Evolutionary conservation across 345 rosid species (phyloP), one percentile per base, ranked within the genome.

Genomic region (Durio zibethinus): DNA sequence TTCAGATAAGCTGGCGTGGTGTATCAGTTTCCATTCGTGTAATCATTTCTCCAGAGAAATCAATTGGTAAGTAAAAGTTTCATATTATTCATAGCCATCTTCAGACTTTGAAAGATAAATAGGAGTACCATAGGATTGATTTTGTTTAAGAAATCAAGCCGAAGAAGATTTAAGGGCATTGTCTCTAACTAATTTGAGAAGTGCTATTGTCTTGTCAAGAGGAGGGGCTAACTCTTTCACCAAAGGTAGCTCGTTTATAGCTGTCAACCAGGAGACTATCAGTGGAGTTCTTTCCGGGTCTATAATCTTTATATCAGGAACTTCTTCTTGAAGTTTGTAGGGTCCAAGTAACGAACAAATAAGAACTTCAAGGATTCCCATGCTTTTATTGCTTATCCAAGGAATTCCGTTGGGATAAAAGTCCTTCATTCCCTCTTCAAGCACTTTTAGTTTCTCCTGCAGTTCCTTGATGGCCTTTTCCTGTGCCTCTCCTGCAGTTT

Each of bases 361-460:
- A 54, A 82, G 29, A 36, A 85, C 79, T 78, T 89, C 86, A 0
- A 82, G 70, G 10, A 84, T 66, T 74, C 83, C 89, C 77, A 84
- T 53, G 31, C 72, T 82, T 73, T 72, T 14, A 8, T 40, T 72
- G n/a, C 38, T 69, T n/a, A 45, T 45, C 1, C 33, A 40, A 0
- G 68, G 74, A 42, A 43, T n/a, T 47, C 87, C 82, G 5, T 61
- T 77, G 0, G 84, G 78, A 11, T 69, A 80, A 43, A 76, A 38
- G 21, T 80, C 89, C 52, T 82, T 78, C 47, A 85, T 79, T n/a
- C 87, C 89, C 56, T 80, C 87, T 80, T 87, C 90, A 12, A 85
- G 35, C 38, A 76, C 79, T 42, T 66, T 59, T 54, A 85, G 74
- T 78, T 85, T 86, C 85, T 82, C 88, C 35, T 42, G 77, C 31